These are phyloP conservation scores for Stenogyne calaminthoides DNA, from an alignment of 305 asterid species.

Conservation along the genomic window DNA sequence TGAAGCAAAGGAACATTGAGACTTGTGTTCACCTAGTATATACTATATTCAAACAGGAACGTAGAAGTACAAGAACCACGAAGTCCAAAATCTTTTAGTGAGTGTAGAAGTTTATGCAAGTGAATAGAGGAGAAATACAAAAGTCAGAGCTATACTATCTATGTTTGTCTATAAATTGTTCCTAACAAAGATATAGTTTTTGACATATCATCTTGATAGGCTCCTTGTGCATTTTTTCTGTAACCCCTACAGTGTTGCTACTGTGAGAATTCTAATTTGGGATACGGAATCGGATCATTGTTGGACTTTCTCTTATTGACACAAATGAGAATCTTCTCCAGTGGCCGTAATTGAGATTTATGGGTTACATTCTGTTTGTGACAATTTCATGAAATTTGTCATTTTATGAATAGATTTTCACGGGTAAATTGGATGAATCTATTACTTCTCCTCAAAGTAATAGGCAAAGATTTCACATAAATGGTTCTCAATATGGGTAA, in stretches of 20 bases:
- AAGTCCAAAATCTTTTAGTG: neutral
- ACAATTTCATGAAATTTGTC: neutral
- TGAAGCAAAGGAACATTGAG: conserved; percentile 1
- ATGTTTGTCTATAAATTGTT: neutral
- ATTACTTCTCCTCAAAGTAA: conserved; percentile 1
- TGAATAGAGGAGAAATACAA: neutral
- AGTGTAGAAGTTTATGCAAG: neutral
- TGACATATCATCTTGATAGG: neutral
- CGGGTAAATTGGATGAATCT: conserved; percentile 6
- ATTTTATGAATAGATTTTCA: neutral
- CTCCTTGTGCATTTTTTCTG: neutral
- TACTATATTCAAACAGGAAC: conserved; percentile 1
- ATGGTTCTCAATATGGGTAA: neutral
- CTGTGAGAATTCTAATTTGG: neutral
- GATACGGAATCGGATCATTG: neutral
- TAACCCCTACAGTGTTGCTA: neutral
- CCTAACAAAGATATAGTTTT: neutral
- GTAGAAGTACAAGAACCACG: conserved; percentile 11
- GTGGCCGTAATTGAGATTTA: neutral
- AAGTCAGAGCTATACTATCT: neutral
- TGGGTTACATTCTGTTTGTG: neutral
- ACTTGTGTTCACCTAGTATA: neutral
- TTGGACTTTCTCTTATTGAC: neutral
- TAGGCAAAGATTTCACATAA: neutral
- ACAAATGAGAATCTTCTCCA: neutral